phyloP scores from a whole-genome alignment of 2,329 filamentous ascomycete species.

The Talaromyces sp. region DNA sequence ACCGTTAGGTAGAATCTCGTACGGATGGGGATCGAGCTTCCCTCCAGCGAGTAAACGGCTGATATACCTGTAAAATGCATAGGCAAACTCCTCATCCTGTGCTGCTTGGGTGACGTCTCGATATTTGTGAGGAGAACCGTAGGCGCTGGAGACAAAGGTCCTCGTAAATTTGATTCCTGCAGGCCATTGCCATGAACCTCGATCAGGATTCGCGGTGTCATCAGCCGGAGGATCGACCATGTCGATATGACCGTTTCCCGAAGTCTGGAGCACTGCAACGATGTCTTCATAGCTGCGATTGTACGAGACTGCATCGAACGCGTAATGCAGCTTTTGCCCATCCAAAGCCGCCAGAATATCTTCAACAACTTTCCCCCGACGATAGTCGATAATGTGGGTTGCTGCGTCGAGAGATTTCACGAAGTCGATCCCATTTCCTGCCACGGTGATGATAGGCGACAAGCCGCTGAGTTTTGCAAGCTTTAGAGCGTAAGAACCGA shows the following conservation, averaged over 20 bases:
- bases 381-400: slow-evolving; percentile 62
- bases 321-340: slow-evolving; percentile 42
- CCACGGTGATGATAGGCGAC: slow-evolving; percentile 61
- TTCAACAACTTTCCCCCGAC: slow-evolving; percentile 53
- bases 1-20: neutral
- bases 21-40: neutral
- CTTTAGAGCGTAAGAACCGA: slow-evolving; percentile 60
- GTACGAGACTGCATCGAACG: slow-evolving; percentile 60
- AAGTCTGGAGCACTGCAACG: slow-evolving; percentile 39
- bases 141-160: neutral
- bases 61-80: neutral
- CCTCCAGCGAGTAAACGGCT: neutral
- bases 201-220: neutral
- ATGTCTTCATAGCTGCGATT: slow-evolving; percentile 51
- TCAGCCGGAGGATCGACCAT: neutral
- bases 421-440: slow-evolving; percentile 53
- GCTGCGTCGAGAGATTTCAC: slow-evolving; percentile 55
- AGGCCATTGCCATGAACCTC: neutral
- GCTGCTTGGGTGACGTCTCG: neutral
- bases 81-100: neutral
- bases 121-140: neutral
- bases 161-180: neutral
- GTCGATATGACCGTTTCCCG: neutral
- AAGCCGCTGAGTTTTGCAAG: slow-evolving; percentile 56
- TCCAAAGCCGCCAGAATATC: slow-evolving; percentile 44